Percentiles rank a stretch among this genome's conserved stretches.
Evolutionary conservation across 768 basidiomycete species (phyloP).

Genomic region (Lactifluus echinatus): DNA sequence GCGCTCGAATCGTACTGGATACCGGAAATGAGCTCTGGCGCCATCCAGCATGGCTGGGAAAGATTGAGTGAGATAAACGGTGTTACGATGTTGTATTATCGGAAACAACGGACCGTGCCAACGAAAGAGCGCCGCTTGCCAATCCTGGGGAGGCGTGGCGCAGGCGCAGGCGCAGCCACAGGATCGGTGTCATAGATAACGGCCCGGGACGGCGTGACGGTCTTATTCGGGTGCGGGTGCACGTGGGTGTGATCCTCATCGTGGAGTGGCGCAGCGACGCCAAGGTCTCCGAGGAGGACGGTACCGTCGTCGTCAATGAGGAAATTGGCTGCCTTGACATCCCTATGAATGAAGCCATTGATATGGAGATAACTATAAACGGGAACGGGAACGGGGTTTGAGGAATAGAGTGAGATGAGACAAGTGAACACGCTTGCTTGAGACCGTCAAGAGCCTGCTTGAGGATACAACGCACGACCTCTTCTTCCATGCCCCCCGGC

Average conservation of each 20-base stretch:
- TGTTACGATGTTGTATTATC: neutral
- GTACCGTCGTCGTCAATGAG: conserved; percentile 88
- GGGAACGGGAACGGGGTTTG: neutral
- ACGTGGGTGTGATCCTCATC: conserved; percentile 45
- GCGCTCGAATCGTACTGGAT: conserved; percentile 77
- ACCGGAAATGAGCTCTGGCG: conserved; percentile 85
- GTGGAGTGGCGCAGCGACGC: conserved; percentile 77
- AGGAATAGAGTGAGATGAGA: conserved; percentile 14
- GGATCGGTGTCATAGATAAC: conserved; percentile 28
- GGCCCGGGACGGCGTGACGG: conserved; percentile 22
- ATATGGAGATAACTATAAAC: conserved; percentile 66
- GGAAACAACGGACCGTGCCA: conserved; percentile 55
- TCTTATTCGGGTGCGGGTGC: conserved; percentile 24
- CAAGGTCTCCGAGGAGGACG: conserved; percentile 85
- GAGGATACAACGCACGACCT: conserved; percentile 76
- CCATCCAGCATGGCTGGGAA: conserved; percentile 87
- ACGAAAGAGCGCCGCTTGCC: conserved; percentile 90
- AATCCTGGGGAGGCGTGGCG: conserved; percentile 34
- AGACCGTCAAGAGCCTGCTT: conserved; percentile 84
- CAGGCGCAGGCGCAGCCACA: too few species aligned
- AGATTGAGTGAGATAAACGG: too few species aligned
- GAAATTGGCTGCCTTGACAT: conserved; percentile 90
- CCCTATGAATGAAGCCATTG: conserved; percentile 89
- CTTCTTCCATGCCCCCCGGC: conserved; percentile 87
- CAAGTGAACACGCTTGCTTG: conserved; percentile 42